Base-by-base conservation (phyloP, 306 rosid species). In the Cicer pinnatifidum region DNA sequence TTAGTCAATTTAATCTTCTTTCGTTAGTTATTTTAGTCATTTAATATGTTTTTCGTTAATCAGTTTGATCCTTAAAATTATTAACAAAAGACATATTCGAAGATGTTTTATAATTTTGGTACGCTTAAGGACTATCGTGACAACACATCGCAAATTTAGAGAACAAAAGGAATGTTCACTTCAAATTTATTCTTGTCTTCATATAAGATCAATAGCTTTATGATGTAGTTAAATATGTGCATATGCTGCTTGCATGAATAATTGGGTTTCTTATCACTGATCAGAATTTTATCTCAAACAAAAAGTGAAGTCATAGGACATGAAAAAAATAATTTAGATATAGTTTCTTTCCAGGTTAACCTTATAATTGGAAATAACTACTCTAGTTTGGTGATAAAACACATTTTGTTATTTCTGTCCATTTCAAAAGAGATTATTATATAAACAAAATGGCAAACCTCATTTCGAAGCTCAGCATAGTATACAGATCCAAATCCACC, bases 401-500 rank as follows among this genome's bases (percentile, higher is more conserved):
- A 28, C 35, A 28, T 28, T 28, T 57, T 57, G 17, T 57, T 67
- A 50, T 10, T 71, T 28, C 28, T 20, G 40, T 63, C 50, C 10
- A 39, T 70, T 71, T 62, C 11, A 33, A n/a, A 60, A 43, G 33
- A 15, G 62, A 44, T 63, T 69, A 13, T 6, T 10, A 44, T 73
- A 46, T 9, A 37, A 56, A 48, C 17, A 51, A 28, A 3, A 9
- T 12, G 17, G 59, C 89, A 40, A 74, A 90, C 96, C 96, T 90
- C 96, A 39, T 86, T 87, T 73, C 91, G 76, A 23, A 88, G 89
- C 75, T 88, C 85, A 16, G 93, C 91, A 58, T 85, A 87, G 80
- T 76, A 90, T 69, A 90, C 96, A 28, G 81, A 44, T 69, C 93
- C 96, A 88, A 85, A 90, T 23, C 93, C 96, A 47, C 96, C 96